Percentiles rank a stretch among this genome's conserved stretches.
Evolutionary conservation across 495 filamentous ascomycete genomes (phyloP).

Genomic region (Extremus antarcticus): DNA sequence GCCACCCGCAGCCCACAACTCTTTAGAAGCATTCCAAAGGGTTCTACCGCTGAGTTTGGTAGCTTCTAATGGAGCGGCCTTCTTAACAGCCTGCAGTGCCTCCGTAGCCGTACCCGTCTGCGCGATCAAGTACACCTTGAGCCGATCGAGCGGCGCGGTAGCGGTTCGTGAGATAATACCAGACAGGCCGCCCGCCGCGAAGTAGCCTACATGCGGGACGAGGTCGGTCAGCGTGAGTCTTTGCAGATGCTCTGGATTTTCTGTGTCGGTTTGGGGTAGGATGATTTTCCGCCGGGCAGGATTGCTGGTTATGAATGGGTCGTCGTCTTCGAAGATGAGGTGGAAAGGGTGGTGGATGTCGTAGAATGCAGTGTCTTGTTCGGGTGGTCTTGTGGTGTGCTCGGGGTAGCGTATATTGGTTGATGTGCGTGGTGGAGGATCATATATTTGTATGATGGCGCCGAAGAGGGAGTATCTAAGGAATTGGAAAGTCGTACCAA

Average conservation of each 20-base stretch:
- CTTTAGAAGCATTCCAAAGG: slow-evolving; percentile 57
- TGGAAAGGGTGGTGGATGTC: slow-evolving; percentile 34
- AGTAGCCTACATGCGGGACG: slow-evolving; percentile 79
- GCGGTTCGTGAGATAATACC: slow-evolving; percentile 76
- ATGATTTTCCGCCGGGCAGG: slow-evolving; percentile 15
- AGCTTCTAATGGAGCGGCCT: slow-evolving; percentile 56
- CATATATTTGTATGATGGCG: slow-evolving; percentile 42
- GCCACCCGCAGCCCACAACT: slow-evolving; percentile 79
- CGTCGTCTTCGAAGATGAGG: slow-evolving; percentile 1
- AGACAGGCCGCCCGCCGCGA: slow-evolving; percentile 67
- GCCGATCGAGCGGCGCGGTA: slow-evolving; percentile 88
- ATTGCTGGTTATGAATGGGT: slow-evolving; percentile 16
- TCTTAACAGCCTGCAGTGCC: slow-evolving; percentile 55
- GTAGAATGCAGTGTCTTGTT: not conserved
- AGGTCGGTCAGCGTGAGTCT: slow-evolving; percentile 44
- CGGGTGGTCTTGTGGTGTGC: slow-evolving; percentile 1
- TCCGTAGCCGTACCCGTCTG: slow-evolving; percentile 57
- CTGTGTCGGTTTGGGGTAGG: not conserved
- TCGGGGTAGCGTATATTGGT: not conserved
- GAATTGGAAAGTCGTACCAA: slow-evolving; percentile 82
- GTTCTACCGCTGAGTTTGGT: slow-evolving; percentile 56
- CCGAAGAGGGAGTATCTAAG: slow-evolving; percentile 59
- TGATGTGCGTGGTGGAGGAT: not conserved
- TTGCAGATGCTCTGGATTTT: not conserved
- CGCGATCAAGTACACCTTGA: slow-evolving; percentile 95